phyloP scores from a whole-genome alignment of 768 basidiomycete species.

The Rhodocollybia butyracea region DNA sequence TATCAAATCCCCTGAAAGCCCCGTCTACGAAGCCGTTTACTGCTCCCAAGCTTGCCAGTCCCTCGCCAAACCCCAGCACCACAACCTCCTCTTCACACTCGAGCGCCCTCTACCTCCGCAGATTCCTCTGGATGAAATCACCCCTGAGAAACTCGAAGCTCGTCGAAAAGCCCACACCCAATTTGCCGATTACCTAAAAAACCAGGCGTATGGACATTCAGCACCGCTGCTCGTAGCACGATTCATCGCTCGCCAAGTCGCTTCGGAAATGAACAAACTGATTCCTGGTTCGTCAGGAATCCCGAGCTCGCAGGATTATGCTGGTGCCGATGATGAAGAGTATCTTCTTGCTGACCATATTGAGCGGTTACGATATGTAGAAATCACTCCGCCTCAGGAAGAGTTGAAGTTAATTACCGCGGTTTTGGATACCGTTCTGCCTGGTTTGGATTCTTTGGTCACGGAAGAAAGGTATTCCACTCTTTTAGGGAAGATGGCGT shows the following conservation, averaged over 20 bases:
- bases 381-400: slow-evolving; percentile 44
- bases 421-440: slow-evolving; percentile 59
- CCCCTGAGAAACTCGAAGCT: slow-evolving; percentile 32
- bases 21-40: slow-evolving; percentile 52
- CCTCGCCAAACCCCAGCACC: slow-evolving; percentile 54
- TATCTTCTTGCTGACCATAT: slow-evolving; percentile 75
- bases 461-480: slow-evolving; percentile 59
- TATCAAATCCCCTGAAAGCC: slow-evolving; percentile 45
- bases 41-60: slow-evolving; percentile 70
- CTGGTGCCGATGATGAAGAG: slow-evolving; percentile 44
- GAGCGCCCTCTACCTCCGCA: slow-evolving; percentile 57
- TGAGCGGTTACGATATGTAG: slow-evolving; percentile 69
- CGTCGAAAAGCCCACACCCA: slow-evolving; percentile 59
- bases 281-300: slow-evolving; percentile 15
- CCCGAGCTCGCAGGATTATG: slow-evolving; percentile 33
- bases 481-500: slow-evolving; percentile 67
- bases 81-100: slow-evolving; percentile 68
- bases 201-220: slow-evolving; percentile 36
- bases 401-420: slow-evolving; percentile 48
- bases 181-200: slow-evolving; percentile 53
- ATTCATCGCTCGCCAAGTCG: slow-evolving; percentile 71
- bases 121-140: slow-evolving; percentile 25
- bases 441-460: slow-evolving; percentile 70
- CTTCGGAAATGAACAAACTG: slow-evolving; percentile 60
- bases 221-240: slow-evolving; percentile 61